Conservation (phyloP, 2,329 filamentous ascomycete genomes). For the Fusarium heterosporum region DNA sequence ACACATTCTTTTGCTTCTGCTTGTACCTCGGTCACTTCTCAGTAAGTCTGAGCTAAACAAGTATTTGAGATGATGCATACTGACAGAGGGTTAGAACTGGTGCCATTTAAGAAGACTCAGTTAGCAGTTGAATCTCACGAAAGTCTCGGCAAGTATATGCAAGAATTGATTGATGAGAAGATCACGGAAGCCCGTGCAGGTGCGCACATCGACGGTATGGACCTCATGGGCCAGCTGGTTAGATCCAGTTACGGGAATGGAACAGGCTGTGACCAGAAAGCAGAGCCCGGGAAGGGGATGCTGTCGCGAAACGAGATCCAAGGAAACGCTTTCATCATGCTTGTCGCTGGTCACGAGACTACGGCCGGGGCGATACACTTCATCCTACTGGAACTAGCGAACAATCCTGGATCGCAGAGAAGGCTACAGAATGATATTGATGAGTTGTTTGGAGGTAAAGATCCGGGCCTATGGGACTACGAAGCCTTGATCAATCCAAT, state of each 20-base stretch:
- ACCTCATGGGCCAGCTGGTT: constrained; percentile 64
- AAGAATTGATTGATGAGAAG: constrained; percentile 74
- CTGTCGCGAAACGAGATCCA: constrained; percentile 75
- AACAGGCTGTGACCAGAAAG: background rate
- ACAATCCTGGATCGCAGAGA: constrained; percentile 72
- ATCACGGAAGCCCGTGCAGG: constrained; percentile 55
- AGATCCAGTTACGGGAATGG: constrained; percentile 53
- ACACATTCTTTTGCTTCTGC: constrained; percentile 70
- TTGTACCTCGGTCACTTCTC: constrained; percentile 69
- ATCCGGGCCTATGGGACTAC: constrained; percentile 76
- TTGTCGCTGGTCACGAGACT: constrained; percentile 83
- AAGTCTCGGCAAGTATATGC: constrained; percentile 77
- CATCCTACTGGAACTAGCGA: constrained; percentile 74
- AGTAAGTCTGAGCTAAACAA: constrained; percentile 50
- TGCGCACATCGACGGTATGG: constrained; percentile 59
- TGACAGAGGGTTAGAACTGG: constrained; percentile 49
- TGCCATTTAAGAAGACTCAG: constrained; percentile 65
- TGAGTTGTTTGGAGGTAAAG: constrained; percentile 67
- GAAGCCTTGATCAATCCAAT: constrained; percentile 74
- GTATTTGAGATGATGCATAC: background rate
- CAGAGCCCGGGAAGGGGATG: constrained; percentile 47
- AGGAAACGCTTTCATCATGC: constrained; percentile 77
- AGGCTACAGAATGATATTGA: constrained; percentile 77
- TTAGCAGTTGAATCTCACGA: constrained; percentile 65
- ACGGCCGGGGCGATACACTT: constrained; percentile 82